phyloP scores from a whole-genome alignment of 495 filamentous ascomycete species.

The Astrothelium subdiscretum region DNA sequence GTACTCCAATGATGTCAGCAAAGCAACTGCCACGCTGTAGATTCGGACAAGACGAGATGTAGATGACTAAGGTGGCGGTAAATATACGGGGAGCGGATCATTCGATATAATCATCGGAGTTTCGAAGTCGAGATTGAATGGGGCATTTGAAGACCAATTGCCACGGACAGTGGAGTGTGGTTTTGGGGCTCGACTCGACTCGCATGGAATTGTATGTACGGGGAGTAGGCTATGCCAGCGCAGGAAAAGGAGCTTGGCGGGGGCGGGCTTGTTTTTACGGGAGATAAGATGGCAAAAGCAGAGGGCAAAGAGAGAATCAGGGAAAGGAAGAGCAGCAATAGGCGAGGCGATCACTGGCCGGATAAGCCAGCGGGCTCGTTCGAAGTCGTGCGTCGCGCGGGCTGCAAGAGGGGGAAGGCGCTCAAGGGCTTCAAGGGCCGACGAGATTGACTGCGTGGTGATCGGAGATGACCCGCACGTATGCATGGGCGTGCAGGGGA shows the following conservation, averaged over 20 bases:
- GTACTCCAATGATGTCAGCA: too few species aligned
- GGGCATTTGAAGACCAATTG: not conserved
- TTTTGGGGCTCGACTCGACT: not conserved
- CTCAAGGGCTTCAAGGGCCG: not conserved
- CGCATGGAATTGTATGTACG: not conserved
- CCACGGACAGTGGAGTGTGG: not conserved
- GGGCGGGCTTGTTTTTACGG: not conserved
- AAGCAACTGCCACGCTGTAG: too few species aligned
- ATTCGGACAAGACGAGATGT: not conserved
- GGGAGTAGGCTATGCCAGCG: not conserved
- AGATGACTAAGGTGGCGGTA: not conserved
- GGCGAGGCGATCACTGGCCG: not conserved
- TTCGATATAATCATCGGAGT: not conserved
- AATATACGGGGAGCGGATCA: not conserved
- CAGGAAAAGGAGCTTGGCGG: not conserved
- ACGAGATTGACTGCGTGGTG: conserved; percentile 3
- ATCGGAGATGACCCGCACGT: conserved; percentile 1
- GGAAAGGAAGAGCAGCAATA: not conserved
- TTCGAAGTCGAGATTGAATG: not conserved
- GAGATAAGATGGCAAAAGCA: not conserved
- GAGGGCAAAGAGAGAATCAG: not conserved
- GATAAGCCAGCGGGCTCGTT: not conserved
- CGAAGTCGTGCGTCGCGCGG: not conserved
- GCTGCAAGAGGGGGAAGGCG: not conserved
- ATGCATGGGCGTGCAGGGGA: not conserved